A percentile compares a stretch with the other conserved stretches of the same genome.
Evolutionary conservation across 441 rosid genomes (phyloP).

Genomic region (Pelargonium cotyledonis): DNA sequence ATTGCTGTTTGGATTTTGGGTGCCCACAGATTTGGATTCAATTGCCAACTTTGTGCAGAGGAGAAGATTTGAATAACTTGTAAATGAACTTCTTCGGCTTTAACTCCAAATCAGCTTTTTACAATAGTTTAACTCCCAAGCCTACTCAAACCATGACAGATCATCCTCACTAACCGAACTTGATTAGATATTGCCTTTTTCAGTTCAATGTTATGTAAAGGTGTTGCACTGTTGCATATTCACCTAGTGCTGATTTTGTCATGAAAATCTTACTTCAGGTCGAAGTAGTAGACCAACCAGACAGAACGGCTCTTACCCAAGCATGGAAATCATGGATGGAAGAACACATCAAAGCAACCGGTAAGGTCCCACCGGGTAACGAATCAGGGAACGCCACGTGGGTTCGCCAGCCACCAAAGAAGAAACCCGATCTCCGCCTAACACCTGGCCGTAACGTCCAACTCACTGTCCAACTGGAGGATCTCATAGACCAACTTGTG

Average conservation of each 20-base stretch:
- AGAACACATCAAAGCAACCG: slow-evolving; percentile 64
- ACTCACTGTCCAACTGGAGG: slow-evolving; percentile 63
- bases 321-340: slow-evolving; percentile 97
- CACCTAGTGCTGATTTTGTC: not conserved
- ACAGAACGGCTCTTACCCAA: slow-evolving; percentile 53
- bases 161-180: not conserved
- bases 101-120: not conserved
- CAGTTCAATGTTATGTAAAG: not conserved
- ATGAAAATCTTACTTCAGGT: slow-evolving; percentile 33
- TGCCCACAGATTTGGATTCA: no score
- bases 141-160: not conserved
- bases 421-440: slow-evolving; percentile 76
- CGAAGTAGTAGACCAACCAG: slow-evolving; percentile 62
- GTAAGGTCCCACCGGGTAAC: slow-evolving; percentile 83
- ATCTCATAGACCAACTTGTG: slow-evolving; percentile 57
- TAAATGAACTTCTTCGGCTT: not conserved
- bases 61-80: not conserved
- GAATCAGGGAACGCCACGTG: slow-evolving; percentile 78
- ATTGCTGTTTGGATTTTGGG: no score
- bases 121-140: not conserved
- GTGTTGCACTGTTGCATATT: no score
- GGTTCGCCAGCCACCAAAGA: slow-evolving; percentile 52
- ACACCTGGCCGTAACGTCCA: slow-evolving; percentile 81
- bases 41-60: not conserved
- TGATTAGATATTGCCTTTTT: not conserved